Base-by-base conservation (phyloP, 164 flowering plant species). In the Saururus chinensis region DNA sequence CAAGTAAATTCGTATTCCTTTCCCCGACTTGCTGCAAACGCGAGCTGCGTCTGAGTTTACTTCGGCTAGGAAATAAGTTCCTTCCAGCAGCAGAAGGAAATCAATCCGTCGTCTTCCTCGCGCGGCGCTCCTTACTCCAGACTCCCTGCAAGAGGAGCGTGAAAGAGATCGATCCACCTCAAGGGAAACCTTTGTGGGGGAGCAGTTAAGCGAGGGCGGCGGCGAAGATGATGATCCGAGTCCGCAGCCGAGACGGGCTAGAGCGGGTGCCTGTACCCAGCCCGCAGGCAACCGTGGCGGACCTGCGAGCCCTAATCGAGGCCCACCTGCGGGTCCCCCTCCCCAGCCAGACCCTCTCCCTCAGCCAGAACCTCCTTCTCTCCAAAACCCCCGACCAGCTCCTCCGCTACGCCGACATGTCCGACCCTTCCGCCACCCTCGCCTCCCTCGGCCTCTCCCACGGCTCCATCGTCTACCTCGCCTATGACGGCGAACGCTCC, bases 201-300 rank as follows among this genome's bases (percentile, higher is more conserved):
- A n/a, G n/a, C n/a, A n/a, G n/a, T n/a, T n/a, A n/a, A n/a, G n/a
- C 49, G 49, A 8, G 13, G 49, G 49, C 14, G 49, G 17, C 14
- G 49, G 11, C 2, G 49, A 45, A 3, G 58, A 58, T 58, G 89
- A 71, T 89, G 88, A 82, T 92, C 77, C 69, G 98, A 75, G 73
- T 92, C 61, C 84, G 98, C 35, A 89, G 96, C 80, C 70, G 98
- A 24, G 98, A 92, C 53, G 98, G 98, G 9, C 62, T 80, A 2
- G 96, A 92, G 62, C 82, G 98, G 37, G 71, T 92, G 56, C 61
- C 74, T 1, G 63, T 87, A 56, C 81, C 81, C 37, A 74, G 81
- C 60, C 88, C 91, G 0, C 60, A 71, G 16, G 53, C 64, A 64
- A 69, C 65, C 67, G 74, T 92, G 35, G 62, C 82, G 13, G 72